Evolutionary conservation across 352 stramenopile species (phyloP).

Genomic region (Phytopythium mirpurense): DNA sequence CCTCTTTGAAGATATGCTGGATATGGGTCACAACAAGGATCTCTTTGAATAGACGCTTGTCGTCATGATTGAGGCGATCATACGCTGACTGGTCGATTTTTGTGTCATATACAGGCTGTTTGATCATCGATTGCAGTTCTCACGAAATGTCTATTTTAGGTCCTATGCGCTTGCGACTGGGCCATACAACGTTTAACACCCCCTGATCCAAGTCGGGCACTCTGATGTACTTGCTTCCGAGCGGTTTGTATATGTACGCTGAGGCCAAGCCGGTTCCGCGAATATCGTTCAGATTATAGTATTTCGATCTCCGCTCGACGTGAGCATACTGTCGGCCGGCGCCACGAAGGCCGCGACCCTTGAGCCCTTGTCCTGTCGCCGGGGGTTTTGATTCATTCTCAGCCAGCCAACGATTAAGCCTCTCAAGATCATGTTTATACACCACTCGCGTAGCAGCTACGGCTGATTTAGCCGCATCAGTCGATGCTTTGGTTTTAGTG

Average conservation of each 20-base stretch:
- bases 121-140: too few species aligned
- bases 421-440: too few species aligned
- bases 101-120: not conserved
- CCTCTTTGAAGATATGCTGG: slow-evolving; percentile 3
- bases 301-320: slow-evolving; percentile 3
- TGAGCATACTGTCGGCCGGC: not conserved
- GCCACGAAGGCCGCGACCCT: too few species aligned
- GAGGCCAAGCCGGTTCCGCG: slow-evolving; percentile 4
- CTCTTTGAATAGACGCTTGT: not conserved
- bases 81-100: slow-evolving; percentile 3
- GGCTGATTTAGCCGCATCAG: too few species aligned
- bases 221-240: slow-evolving; percentile 11
- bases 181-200: slow-evolving; percentile 5
- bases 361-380: too few species aligned
- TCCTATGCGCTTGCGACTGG: slow-evolving; percentile 1
- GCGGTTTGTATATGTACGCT: slow-evolving; percentile 3
- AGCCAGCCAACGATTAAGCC: too few species aligned
- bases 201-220: slow-evolving; percentile 8
- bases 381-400: too few species aligned
- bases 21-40: not conserved
- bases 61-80: slow-evolving; percentile 8
- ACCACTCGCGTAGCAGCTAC: too few species aligned
- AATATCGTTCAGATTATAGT: slow-evolving; percentile 14
- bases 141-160: too few species aligned
- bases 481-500: too few species aligned